Evolutionary conservation across 2,329 filamentous ascomycete genomes (phyloP).

Genomic region (Pseudocercospora cruenta): DNA sequence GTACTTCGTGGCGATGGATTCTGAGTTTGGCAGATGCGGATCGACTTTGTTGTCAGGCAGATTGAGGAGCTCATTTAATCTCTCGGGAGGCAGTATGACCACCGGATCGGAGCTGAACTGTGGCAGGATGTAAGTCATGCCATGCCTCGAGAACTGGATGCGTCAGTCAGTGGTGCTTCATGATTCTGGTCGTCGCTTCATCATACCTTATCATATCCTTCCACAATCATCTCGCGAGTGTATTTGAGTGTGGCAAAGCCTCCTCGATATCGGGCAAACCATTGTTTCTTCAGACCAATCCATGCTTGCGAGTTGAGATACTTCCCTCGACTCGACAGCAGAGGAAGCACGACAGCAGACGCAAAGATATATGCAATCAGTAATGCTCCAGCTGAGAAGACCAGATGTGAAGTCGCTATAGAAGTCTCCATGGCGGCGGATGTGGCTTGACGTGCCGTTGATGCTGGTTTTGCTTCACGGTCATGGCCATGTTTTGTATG

Average conservation of each 20-base stretch:
- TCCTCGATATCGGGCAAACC: constrained; percentile 21
- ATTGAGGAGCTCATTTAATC: constrained; percentile 26
- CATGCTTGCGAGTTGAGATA: constrained; percentile 22
- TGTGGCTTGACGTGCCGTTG: background rate
- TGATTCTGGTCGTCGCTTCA: background rate
- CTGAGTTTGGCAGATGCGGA: constrained; percentile 14
- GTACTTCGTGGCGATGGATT: constrained; percentile 23
- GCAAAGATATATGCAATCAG: constrained; percentile 16
- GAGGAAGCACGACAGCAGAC: constrained; percentile 17
- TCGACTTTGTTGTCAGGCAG: constrained; percentile 27
- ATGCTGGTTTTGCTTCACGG: background rate
- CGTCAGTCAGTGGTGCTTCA: background rate
- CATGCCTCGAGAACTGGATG: constrained; percentile 21
- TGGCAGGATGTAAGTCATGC: constrained; percentile 27
- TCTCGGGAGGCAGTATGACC: constrained; percentile 26
- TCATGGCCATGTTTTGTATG: constrained; percentile 8
- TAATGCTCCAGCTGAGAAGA: constrained; percentile 17
- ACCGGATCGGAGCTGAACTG: constrained; percentile 27
- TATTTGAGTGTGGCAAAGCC: constrained; percentile 20
- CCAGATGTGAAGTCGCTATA: constrained; percentile 15
- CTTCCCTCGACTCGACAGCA: constrained; percentile 16
- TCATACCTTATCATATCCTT: constrained; percentile 25
- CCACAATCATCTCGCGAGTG: constrained; percentile 21
- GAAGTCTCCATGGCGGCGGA: constrained; percentile 12
- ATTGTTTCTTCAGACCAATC: constrained; percentile 25